These are phyloP conservation scores for Monosporascus sp. DNA, from an alignment of 2,329 filamentous ascomycete genomes.

Conservation along the genomic window DNA sequence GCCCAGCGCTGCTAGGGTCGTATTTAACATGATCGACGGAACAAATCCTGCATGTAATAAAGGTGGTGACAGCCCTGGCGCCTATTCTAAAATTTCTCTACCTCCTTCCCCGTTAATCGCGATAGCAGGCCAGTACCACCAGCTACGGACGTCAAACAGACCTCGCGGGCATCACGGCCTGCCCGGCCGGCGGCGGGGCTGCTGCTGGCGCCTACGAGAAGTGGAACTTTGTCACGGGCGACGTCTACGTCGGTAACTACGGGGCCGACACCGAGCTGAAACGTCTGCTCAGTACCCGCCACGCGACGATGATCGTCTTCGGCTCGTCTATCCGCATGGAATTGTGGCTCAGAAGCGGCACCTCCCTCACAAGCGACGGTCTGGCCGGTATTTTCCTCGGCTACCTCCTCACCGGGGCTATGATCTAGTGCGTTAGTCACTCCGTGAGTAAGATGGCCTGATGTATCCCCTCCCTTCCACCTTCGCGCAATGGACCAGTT, in stretches of 20 bases:
- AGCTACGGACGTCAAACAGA: no score
- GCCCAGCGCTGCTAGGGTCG: no score
- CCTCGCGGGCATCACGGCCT: constrained; percentile 16
- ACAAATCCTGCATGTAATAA: no score
- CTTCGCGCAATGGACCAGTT: constrained; percentile 39
- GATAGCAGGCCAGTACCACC: no score
- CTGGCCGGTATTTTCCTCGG: constrained; percentile 40
- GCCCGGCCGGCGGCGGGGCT: constrained; percentile 23
- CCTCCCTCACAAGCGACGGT: constrained; percentile 34
- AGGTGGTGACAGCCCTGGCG: no score
- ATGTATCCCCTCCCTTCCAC: constrained; percentile 40
- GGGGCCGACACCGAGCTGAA: constrained; percentile 29
- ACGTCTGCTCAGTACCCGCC: constrained; percentile 36
- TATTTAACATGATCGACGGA: no score
- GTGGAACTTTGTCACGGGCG: constrained; percentile 12
- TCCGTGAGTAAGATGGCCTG: constrained; percentile 42
- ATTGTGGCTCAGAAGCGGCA: constrained; percentile 40
- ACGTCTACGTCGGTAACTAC: constrained; percentile 7
- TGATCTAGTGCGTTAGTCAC: constrained; percentile 41
- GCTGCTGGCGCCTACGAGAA: constrained; percentile 16
- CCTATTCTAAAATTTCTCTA: no score
- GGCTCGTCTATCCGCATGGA: constrained; percentile 41
- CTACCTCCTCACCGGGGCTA: constrained; percentile 39
- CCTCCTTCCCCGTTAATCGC: no score
- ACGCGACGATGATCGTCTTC: constrained; percentile 50